These are phyloP conservation scores for Meira miltonrushii DNA, from an alignment of 1,284 basidiomycete species.

Conservation along the genomic window DNA sequence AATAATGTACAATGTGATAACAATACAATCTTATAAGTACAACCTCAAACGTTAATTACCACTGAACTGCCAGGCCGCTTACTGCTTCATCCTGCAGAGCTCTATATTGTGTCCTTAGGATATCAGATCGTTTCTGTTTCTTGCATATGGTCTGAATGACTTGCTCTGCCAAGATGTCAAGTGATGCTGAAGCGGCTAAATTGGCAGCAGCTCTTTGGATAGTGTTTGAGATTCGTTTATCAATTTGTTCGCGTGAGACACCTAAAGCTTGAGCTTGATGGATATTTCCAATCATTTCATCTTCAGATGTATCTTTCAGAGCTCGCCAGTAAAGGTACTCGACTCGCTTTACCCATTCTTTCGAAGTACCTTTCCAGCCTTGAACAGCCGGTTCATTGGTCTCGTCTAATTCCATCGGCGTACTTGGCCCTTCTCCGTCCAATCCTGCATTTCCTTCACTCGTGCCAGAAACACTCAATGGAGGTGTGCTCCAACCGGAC, in stretches of 20 bases:
- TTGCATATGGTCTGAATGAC: slow-evolving; percentile 8
- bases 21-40: too few relatives aligned
- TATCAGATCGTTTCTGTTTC: slow-evolving; percentile 53
- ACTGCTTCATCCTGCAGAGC: slow-evolving; percentile 82
- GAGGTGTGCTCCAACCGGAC: slow-evolving; percentile 8
- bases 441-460: slow-evolving; percentile 6
- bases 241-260: not conserved
- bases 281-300: not conserved
- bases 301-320: not conserved
- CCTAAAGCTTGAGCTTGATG: slow-evolving; percentile 2
- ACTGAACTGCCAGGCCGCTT: slow-evolving; percentile 69
- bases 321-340: slow-evolving; percentile 43
- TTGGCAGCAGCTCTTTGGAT: not conserved
- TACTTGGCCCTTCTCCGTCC: not conserved
- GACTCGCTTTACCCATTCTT: slow-evolving; percentile 46
- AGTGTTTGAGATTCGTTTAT: too few relatives aligned
- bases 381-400: slow-evolving; percentile 18
- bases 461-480: not conserved
- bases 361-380: slow-evolving; percentile 50
- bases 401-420: not conserved
- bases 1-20: too few relatives aligned
- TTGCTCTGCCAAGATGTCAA: not conserved
- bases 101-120: slow-evolving; percentile 76
- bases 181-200: not conserved
- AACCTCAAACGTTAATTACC: slow-evolving; percentile 57